phyloP scores from a whole-genome alignment of 106 monocot species.

The Allium cepa region DNA sequence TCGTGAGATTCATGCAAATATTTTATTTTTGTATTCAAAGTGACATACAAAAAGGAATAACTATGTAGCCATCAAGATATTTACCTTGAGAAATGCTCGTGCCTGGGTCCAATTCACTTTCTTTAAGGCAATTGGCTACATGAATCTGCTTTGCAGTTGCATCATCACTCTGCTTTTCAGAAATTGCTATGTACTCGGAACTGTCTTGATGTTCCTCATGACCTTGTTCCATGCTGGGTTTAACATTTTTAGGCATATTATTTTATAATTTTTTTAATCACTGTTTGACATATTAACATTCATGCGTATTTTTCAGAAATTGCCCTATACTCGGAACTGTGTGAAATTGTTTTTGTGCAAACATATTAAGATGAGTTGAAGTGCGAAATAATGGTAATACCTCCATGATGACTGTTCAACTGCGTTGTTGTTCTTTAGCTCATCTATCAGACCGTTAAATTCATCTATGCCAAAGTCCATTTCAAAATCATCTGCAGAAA shows the following conservation, averaged over 20 bases:
- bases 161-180: conserved; percentile 10
- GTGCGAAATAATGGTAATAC: conserved; percentile 13
- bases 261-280: no score
- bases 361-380: no score
- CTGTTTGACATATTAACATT: no score
- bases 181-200: conserved; percentile 16
- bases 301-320: no score
- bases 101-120: conserved; percentile 4
- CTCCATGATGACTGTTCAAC: conserved; percentile 23
- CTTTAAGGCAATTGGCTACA: conserved; percentile 1
- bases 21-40: not conserved
- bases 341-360: no score
- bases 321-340: no score
- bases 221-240: conserved; percentile 19
- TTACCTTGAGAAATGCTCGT: conserved; percentile 18
- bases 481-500: conserved; percentile 15
- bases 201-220: conserved; percentile 16
- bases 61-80: not conserved
- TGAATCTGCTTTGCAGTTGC: not conserved
- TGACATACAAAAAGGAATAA: not conserved
- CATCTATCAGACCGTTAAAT: conserved; percentile 54
- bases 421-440: conserved; percentile 28
- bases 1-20: no score
- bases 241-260: not conserved
- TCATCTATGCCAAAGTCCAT: conserved; percentile 50